Conservation (phyloP, 306 rosid genomes). For the barrel medic (Medicago truncatula) region DNA sequence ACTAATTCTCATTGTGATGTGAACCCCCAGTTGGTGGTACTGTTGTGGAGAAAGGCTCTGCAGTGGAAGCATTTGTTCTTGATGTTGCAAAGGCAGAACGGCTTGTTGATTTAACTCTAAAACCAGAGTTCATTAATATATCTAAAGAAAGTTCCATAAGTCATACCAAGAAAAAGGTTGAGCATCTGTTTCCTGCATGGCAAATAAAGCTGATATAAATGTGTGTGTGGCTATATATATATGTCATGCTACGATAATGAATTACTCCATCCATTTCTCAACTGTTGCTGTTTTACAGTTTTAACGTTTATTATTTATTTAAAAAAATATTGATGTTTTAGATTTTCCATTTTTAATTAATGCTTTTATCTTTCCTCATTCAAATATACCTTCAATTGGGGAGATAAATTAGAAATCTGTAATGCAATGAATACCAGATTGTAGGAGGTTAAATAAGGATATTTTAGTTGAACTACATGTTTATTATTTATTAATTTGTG, state of each 20-base stretch:
- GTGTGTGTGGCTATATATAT: background rate
- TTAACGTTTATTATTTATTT: background rate
- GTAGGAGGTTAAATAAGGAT: background rate
- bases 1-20: constrained; percentile 22
- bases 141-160: constrained; percentile 53
- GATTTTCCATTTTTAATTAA: background rate
- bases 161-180: constrained; percentile 72
- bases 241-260: no score
- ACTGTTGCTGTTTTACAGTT: background rate
- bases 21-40: constrained; percentile 65
- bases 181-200: constrained; percentile 3
- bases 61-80: constrained; percentile 77
- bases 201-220: background rate
- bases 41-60: constrained; percentile 63
- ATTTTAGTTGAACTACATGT: background rate
- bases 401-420: background rate
- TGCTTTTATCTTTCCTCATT: background rate
- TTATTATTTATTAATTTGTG: background rate
- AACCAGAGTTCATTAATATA: constrained; percentile 61
- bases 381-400: background rate
- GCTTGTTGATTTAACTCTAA: constrained; percentile 82
- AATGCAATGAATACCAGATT: background rate
- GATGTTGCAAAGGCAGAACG: constrained; percentile 79
- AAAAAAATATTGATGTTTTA: background rate
- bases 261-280: background rate